These are phyloP conservation scores for Cutaneotrichosporon spelunceum DNA, from an alignment of 1,284 basidiomycete genomes.

Conservation along the genomic window DNA sequence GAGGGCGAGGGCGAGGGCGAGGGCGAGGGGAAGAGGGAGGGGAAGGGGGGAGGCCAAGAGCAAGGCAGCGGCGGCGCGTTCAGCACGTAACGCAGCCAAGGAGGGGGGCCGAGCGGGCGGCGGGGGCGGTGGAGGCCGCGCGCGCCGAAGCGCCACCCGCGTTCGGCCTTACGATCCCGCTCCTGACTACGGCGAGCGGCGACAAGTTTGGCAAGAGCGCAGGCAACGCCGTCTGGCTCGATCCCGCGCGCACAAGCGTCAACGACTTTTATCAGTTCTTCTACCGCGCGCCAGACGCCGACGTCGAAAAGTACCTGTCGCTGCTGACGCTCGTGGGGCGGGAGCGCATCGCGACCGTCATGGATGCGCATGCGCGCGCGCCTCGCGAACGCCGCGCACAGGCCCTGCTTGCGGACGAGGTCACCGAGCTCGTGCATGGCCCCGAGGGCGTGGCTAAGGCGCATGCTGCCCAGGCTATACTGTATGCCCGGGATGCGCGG, in stretches of 20 bases:
- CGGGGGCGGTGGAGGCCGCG: constrained; percentile 30
- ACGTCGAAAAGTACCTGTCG: constrained; percentile 75
- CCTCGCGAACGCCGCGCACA: constrained; percentile 70
- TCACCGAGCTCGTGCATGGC: constrained; percentile 82
- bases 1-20: constrained; percentile 28
- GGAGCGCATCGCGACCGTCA: constrained; percentile 59
- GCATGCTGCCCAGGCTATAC: constrained; percentile 59
- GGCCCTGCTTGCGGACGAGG: constrained; percentile 74
- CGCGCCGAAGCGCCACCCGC: constrained; percentile 50
- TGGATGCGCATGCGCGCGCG: constrained; percentile 60
- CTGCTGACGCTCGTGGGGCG: constrained; percentile 77
- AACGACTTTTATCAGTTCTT: constrained; percentile 97
- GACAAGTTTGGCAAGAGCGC: constrained; percentile 98
- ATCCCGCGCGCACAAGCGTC: constrained; percentile 68
- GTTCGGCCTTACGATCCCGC: constrained; percentile 86
- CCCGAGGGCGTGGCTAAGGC: constrained; percentile 61
- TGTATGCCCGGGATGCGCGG: constrained; percentile 59
- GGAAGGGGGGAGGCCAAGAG: background rate
- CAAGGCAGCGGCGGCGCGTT: background rate
- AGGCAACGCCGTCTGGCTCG: constrained; percentile 92
- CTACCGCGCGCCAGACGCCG: constrained; percentile 72
- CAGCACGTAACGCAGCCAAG: constrained; percentile 8
- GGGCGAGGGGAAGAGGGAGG: constrained; percentile 5
- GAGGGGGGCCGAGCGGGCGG: background rate
- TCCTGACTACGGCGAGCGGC: constrained; percentile 84